A percentile compares a stretch with the other conserved stretches of the same genome.
Conservation (phyloP, 2,329 filamentous ascomycete species). For the Penicillium sp. region DNA sequence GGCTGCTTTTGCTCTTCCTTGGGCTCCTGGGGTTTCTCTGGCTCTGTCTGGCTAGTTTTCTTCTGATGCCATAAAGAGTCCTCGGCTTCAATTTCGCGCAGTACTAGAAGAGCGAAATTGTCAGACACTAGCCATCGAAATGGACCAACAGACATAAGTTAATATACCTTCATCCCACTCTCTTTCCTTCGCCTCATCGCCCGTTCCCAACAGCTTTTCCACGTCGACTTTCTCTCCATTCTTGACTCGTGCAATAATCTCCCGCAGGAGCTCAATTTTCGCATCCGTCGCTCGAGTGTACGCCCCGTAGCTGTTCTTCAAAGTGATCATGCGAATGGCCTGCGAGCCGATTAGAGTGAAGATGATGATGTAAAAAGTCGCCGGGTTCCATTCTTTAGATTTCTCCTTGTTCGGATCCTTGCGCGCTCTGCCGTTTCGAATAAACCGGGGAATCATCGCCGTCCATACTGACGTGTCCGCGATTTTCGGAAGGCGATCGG, state of each 20-base stretch:
- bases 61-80: conserved; percentile 40
- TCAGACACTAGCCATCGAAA: background rate
- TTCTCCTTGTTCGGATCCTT: conserved; percentile 39
- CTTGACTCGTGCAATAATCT: conserved; percentile 53
- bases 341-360: conserved; percentile 90
- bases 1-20: conserved; percentile 11
- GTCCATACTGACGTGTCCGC: conserved; percentile 65
- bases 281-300: conserved; percentile 76
- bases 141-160: background rate
- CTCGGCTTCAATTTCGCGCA: conserved; percentile 43
- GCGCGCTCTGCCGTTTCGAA: conserved; percentile 39
- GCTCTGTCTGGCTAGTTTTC: conserved; percentile 12
- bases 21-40: conserved; percentile 3
- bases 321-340: conserved; percentile 84
- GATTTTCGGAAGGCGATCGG: conserved; percentile 42
- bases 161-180: conserved; percentile 82
- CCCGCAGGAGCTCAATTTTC: conserved; percentile 71
- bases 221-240: conserved; percentile 71
- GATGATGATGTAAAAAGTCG: conserved; percentile 77
- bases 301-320: conserved; percentile 72
- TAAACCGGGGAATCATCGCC: conserved; percentile 63
- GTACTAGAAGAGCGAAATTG: conserved; percentile 29
- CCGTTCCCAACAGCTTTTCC: conserved; percentile 75
- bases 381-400: conserved; percentile 72
- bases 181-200: conserved; percentile 69